Conservation (phyloP, 73 alveolate species). For the Blepharisma stoltei region DNA sequence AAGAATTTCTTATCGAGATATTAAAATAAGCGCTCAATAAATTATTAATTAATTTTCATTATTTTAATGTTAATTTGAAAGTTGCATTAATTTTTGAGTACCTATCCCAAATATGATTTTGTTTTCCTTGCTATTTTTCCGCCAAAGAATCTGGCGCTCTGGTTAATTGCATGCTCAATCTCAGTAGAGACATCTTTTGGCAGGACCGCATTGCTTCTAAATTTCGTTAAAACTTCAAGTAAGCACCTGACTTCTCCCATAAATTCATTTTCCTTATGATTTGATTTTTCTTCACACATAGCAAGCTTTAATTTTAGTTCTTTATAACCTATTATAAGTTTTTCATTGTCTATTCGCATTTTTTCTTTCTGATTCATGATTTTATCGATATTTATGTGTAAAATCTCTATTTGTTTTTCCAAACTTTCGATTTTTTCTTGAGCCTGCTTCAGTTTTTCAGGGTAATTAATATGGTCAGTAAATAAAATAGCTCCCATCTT, state of each 20-base stretch:
- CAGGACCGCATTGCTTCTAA: background rate
- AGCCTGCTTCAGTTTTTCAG: background rate
- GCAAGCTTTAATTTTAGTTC: slow-evolving; percentile 12
- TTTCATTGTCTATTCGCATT: background rate
- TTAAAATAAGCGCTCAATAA: too few species aligned
- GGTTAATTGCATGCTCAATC: background rate
- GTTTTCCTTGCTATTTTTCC: background rate
- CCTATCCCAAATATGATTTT: too few species aligned
- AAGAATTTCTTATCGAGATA: too few species aligned
- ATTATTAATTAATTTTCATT: too few species aligned
- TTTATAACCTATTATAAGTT: background rate
- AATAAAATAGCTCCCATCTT: background rate
- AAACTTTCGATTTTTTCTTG: slow-evolving; percentile 5
- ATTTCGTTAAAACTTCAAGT: background rate
- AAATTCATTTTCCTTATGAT: background rate
- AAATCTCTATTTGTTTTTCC: slow-evolving; percentile 11
- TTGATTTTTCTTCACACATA: background rate
- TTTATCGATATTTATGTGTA: background rate
- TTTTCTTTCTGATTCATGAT: slow-evolving; percentile 17
- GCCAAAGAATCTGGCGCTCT: slow-evolving; percentile 17
- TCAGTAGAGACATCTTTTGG: background rate
- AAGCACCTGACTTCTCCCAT: background rate
- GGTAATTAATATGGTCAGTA: background rate
- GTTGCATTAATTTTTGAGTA: too few species aligned
- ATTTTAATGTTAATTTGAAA: too few species aligned